A percentile compares a stretch with the other conserved stretches of the same genome.
Conservation (phyloP, 176 grass and related monocot species). For the Hyparrhenia diplandra region DNA sequence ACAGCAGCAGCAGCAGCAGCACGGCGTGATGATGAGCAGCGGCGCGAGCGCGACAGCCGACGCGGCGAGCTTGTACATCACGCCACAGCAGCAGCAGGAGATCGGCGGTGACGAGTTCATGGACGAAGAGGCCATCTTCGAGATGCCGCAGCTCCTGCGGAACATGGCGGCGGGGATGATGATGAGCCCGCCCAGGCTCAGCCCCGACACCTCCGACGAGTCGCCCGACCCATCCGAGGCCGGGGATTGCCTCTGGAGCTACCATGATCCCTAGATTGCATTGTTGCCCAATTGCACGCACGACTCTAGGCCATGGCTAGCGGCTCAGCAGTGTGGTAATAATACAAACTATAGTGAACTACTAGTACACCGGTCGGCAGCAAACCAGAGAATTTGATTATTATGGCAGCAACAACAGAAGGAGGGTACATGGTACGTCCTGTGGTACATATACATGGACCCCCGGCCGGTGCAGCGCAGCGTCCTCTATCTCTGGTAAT, state of each 20-base stretch:
- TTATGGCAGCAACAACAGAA: constrained; percentile 1
- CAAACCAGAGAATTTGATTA: constrained; percentile 6
- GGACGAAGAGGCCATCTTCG: constrained; percentile 92
- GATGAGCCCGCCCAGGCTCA: constrained; percentile 92
- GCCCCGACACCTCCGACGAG: constrained; percentile 55
- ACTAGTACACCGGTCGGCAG: background rate
- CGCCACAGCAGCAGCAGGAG: constrained; percentile 7
- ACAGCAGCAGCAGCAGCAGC: background rate
- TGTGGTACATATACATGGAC: constrained; percentile 19
- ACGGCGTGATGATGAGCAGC: background rate
- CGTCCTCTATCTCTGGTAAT: constrained; percentile 22
- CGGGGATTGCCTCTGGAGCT: constrained; percentile 78
- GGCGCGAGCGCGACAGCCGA: background rate
- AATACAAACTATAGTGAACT: background rate
- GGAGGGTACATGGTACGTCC: background rate
- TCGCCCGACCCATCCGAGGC: constrained; percentile 45
- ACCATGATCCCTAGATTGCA: constrained; percentile 51
- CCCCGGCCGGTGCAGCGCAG: background rate
- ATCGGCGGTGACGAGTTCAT: constrained; percentile 44
- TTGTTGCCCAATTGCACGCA: background rate
- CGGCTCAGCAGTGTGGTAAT: constrained; percentile 31
- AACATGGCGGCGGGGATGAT: constrained; percentile 99
- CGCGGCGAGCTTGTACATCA: background rate
- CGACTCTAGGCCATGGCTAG: background rate
- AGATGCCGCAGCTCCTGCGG: constrained; percentile 79